Conservation (phyloP, 805 yeast species). For the Clavispora carvajalis region DNA sequence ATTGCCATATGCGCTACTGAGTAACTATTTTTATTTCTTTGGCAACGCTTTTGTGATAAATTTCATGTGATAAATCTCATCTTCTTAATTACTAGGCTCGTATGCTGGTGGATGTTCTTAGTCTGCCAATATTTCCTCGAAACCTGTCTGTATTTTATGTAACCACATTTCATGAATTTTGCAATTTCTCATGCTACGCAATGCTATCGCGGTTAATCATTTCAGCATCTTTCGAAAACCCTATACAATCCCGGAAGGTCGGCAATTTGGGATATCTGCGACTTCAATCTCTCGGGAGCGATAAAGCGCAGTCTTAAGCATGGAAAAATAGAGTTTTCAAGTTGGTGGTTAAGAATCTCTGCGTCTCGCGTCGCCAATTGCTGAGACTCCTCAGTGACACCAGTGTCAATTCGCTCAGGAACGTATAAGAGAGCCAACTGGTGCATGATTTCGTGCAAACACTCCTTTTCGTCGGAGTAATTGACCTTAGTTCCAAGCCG, state of each 20-base stretch:
- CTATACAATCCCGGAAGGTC: conserved; percentile 84
- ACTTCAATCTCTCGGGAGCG: conserved; percentile 50
- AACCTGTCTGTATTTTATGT: too few relatives aligned
- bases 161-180: too few relatives aligned
- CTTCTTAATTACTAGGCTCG: too few relatives aligned
- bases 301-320: conserved; percentile 55
- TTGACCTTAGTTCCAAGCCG: conserved; percentile 54
- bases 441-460: conserved; percentile 58
- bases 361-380: conserved; percentile 6
- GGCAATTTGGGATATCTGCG: conserved; percentile 76
- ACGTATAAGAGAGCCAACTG: conserved; percentile 71
- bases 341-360: conserved; percentile 20
- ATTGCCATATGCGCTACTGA: too few relatives aligned
- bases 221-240: conserved; percentile 86
- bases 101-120: too few relatives aligned
- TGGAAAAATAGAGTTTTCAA: conserved; percentile 66
- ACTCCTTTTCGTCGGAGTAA: conserved; percentile 63
- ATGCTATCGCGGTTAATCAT: not conserved
- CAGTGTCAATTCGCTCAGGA: conserved; percentile 46
- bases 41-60: too few relatives aligned
- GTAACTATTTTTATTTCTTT: too few relatives aligned
- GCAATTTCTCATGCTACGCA: too few relatives aligned
- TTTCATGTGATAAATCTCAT: too few relatives aligned
- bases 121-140: too few relatives aligned
- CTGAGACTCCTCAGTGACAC: conserved; percentile 6